Base-by-base conservation (phyloP, 768 basidiomycete species). In the Collybiopsis confluens region DNA sequence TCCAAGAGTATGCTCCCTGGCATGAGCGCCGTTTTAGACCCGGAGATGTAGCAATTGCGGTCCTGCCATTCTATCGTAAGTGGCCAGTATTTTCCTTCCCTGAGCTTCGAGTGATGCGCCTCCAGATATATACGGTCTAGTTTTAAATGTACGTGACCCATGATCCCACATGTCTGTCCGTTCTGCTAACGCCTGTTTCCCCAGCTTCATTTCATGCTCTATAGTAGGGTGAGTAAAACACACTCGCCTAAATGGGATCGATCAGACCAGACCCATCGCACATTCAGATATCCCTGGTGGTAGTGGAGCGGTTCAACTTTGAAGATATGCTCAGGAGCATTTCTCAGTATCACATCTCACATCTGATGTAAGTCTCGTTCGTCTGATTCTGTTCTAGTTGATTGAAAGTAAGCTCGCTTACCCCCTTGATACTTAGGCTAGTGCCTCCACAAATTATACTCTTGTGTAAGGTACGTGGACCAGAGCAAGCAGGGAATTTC, bases 291-390 rank as follows among this genome's bases (percentile, higher is more conserved):
- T 72, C 78, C 0, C 37, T 86, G 23, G 83, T 87, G 10, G 71
- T 86, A 11, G 66, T 86, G 11, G 77, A 81, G 4, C 85, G 77
- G 58, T 88, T 87, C 64, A 81, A 74, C 56, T 85, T 85, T 48
- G 69, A 71, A 23, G 74, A 73, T n/a, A 81, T 85, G 71, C 73
- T 88, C 18, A 70, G 77, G 42, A 85, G 82, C 66, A 81, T 88
- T 28, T 70, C 75, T 27, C 75, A 73, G 18, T 75, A 87, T 66
- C 73, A 70, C 35, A 81, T 87, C 55, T 75, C 72, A 3, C 78
- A 85, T 56, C 67, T 83, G n/a, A 65, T 75, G 77, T 74, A 58
- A 49, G 72, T 63, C 9, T 11, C 44, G n/a, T n/a, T n/a, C 21
- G 10, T 47, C 50, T 33, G 18, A 46, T 33, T 18, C 10, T 40